Evolutionary conservation across 371 early-diverging fungal species (phyloP).

Genomic region (Scutellospora calospora): DNA sequence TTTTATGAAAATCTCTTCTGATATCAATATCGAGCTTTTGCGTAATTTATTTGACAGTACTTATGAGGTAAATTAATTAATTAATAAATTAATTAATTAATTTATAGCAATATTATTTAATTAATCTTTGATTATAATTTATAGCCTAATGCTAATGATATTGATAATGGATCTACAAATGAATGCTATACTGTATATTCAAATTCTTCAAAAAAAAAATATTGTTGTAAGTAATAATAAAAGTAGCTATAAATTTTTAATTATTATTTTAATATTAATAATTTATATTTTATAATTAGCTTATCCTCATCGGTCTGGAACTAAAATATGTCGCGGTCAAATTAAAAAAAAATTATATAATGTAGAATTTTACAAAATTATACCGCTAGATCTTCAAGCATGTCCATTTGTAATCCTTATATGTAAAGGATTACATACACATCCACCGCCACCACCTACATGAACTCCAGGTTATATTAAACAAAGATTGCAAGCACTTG

Average conservation of each 20-base stretch:
- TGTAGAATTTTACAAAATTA: constrained; percentile 11
- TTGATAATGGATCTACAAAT: background rate
- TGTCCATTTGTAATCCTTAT: constrained; percentile 18
- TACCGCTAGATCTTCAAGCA: background rate
- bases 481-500: background rate
- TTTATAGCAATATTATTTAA: background rate
- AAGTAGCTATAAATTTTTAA: too few species aligned
- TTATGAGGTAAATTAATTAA: background rate
- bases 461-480: background rate
- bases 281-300: background rate
- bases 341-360: background rate
- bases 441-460: background rate
- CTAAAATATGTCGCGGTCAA: background rate
- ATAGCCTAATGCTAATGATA: too few species aligned
- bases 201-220: background rate
- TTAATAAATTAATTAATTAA: background rate
- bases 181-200: background rate
- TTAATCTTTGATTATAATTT: background rate
- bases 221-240: background rate
- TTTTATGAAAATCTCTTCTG: background rate
- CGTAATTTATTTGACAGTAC: background rate
- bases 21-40: background rate
- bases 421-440: background rate
- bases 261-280: background rate
- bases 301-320: background rate